Evolutionary conservation across 2,329 filamentous ascomycete genomes (phyloP).

Genomic region (Thielaviopsis ethacetica): DNA sequence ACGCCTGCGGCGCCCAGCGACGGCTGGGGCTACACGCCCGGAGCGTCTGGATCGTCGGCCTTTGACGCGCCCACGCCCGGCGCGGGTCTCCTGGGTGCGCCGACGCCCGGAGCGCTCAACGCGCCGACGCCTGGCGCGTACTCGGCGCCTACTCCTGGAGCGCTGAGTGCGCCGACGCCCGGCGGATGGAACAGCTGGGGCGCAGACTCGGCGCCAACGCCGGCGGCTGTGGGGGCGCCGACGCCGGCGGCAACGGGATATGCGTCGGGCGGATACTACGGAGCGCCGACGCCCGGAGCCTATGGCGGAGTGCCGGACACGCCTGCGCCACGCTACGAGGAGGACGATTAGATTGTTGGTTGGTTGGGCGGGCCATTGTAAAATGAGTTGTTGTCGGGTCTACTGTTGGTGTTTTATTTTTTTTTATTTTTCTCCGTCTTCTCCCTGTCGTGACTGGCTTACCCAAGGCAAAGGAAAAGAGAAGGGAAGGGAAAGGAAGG

Average conservation of each 20-base stretch:
- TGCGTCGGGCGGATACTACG: conserved; percentile 30
- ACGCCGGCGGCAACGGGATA: conserved; percentile 51
- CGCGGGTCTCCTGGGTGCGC: conserved; percentile 35
- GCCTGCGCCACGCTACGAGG: conserved; percentile 39
- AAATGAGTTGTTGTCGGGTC: too few relatives aligned
- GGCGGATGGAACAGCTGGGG: conserved; percentile 47
- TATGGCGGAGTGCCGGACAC: conserved; percentile 40
- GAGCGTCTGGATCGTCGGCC: conserved; percentile 28
- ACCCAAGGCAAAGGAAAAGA: too few relatives aligned
- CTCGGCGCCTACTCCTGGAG: conserved; percentile 46
- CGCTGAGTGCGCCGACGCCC: conserved; percentile 50
- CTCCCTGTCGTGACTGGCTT: too few relatives aligned
- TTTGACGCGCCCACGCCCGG: conserved; percentile 60
- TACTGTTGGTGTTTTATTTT: background rate
- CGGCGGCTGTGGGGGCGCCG: conserved; percentile 45
- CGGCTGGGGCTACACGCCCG: conserved; percentile 43
- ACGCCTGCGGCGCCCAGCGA: conserved; percentile 43
- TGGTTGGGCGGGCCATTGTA: too few relatives aligned
- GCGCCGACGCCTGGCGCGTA: conserved; percentile 58
- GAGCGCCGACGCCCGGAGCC: conserved; percentile 50
- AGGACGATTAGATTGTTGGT: conserved; percentile 26
- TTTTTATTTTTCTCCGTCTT: too few relatives aligned
- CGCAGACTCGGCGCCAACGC: conserved; percentile 49
- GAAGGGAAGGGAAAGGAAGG: too few relatives aligned
- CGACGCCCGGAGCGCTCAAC: conserved; percentile 44